Conservation (phyloP, 139 green algal species). For the Marvania coccoides region DNA sequence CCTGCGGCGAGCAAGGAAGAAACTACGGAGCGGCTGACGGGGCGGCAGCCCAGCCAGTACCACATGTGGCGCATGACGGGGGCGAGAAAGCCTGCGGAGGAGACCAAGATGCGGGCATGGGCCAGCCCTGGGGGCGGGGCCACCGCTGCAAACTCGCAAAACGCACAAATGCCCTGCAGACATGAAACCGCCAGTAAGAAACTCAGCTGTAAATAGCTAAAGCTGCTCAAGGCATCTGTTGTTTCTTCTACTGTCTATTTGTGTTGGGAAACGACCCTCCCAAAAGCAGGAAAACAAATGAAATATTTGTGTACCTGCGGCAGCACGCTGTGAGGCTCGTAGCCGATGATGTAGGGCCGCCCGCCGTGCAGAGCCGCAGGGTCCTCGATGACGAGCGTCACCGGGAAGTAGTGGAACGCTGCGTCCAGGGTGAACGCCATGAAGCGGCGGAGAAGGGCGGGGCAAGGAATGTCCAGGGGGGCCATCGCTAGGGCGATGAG, state of each 20-base stretch:
- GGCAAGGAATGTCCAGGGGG: background rate
- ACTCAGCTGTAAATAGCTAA: too few relatives aligned
- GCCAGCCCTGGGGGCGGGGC: background rate
- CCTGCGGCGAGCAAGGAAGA: slow-evolving; percentile 7
- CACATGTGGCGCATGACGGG: slow-evolving; percentile 16
- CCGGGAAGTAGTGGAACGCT: background rate
- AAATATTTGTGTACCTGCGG: too few relatives aligned
- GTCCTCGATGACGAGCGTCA: background rate
- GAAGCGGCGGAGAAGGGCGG: background rate
- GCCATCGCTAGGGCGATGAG: background rate
- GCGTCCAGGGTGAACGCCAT: background rate
- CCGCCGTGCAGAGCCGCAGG: background rate
- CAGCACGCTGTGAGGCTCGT: slow-evolving; percentile 32
- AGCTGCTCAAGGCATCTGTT: too few relatives aligned
- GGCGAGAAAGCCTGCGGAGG: slow-evolving; percentile 4
- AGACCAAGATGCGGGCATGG: slow-evolving; percentile 17
- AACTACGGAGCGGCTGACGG: background rate
- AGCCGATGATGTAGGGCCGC: slow-evolving; percentile 14
- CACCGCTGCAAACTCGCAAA: background rate
- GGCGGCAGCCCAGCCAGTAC: slow-evolving; percentile 28
- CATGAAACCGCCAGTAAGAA: too few relatives aligned
- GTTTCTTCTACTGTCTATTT: too few relatives aligned
- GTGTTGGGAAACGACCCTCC: too few relatives aligned
- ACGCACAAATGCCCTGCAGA: background rate
- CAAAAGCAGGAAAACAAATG: background rate